Percentiles rank a stretch among this genome's conserved stretches.
Conservation (phyloP, 2,329 filamentous ascomycete genomes). For the Fusarium gaditjirri region DNA sequence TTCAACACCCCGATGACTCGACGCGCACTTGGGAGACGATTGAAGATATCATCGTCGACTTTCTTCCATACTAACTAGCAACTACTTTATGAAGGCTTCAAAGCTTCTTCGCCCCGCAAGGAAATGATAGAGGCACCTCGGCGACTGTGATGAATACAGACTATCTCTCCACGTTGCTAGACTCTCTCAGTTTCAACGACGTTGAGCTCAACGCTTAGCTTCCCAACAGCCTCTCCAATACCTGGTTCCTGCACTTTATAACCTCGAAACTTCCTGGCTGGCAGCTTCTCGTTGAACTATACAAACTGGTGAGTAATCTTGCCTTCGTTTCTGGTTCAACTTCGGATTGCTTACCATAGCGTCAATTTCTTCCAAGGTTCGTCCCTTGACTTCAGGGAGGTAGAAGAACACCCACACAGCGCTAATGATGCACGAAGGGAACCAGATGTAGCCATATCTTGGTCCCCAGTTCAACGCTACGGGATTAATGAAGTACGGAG, state of each 20-base stretch:
- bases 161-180: rapidly evolving
- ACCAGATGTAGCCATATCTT: slow-evolving; percentile 41
- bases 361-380: slow-evolving; percentile 38
- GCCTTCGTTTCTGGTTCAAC: rapidly evolving
- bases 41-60: neutral
- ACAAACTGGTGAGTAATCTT: neutral
- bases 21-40: neutral
- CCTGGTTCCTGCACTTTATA: slow-evolving; percentile 1
- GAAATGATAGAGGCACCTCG: neutral
- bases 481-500: slow-evolving; percentile 41
- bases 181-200: slow-evolving; percentile 26
- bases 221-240: neutral
- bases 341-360: slow-evolving; percentile 19
- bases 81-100: too few species aligned
- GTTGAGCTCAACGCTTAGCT: slow-evolving; percentile 22
- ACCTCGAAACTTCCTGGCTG: slow-evolving; percentile 28
- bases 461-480: slow-evolving; percentile 39
- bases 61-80: neutral
- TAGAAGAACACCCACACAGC: slow-evolving; percentile 38
- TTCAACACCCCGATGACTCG: neutral
- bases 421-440: slow-evolving; percentile 34
- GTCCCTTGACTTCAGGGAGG: slow-evolving; percentile 35
- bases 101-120: neutral
- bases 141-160: neutral
- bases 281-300: slow-evolving; percentile 30